Base-by-base conservation (phyloP, 176 grass and related monocot species). In the Thalia dealbata region DNA sequence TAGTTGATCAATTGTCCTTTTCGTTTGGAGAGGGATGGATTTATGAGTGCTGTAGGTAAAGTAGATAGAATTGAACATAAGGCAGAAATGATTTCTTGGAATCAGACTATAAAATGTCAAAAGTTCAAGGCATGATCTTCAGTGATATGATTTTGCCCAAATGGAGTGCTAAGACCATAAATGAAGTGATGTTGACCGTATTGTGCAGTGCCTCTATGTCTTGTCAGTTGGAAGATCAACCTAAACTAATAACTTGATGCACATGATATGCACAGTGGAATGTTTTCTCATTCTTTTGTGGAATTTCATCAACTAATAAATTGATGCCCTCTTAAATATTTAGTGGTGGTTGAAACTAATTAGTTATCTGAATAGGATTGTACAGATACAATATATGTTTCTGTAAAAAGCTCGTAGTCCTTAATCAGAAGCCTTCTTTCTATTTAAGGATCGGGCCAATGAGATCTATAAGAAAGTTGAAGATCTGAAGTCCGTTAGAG, bases 391-490 rank as follows among this genome's bases (percentile, higher is more conserved):
- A 56, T n/a, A 21, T 2, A 38, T 38, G 4, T 38, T 38, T 38
- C 32, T 38, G 32, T 38, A 38, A 38, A 56, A 64, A 64, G 21
- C 44, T 70, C 7, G 42, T 48, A 18, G 26, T 14, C 43, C 44
- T 46, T 15, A 46, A 1, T 22, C 10, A 50, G 12, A 24, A 11
- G 23, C 1, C 14, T 50, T 0, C 24, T 14, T 71, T 10, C 44
- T 52, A 15, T 41, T 73, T 23, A 73, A 73, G 71, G 71, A 73
- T 41, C 71, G 71, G 8, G 71, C 71, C 29, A 73, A 73, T 56
- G 71, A 73, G 50, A 73, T 73, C 56, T 73, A 73, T 56, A 73
- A 73, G 18, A 73, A 73, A 26, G 50, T 73, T 21, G 71, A 73
- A 38, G 71, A 73, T 56, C 71, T 56, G 3, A 73, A 73, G 16